Conservation (phyloP, 306 rosid species). For the Parietaria judaica region DNA sequence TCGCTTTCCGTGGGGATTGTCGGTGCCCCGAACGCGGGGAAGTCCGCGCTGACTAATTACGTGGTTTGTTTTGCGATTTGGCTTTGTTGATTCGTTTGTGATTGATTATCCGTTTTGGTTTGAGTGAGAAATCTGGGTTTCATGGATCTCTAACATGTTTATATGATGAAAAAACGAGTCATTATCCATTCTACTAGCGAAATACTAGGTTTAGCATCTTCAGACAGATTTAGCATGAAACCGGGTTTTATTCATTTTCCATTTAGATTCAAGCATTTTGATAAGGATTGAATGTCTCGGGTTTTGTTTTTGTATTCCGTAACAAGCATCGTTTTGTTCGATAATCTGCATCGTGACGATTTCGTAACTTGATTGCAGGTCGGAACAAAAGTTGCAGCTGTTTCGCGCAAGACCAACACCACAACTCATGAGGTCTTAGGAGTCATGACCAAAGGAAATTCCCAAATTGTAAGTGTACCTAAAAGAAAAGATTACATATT, state of each 20-base stretch:
- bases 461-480: slow-evolving; percentile 64
- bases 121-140: neutral
- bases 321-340: no score
- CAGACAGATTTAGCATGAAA: no score
- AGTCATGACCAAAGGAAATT: slow-evolving; percentile 74
- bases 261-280: no score
- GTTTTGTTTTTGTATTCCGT: no score
- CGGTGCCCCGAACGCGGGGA: slow-evolving; percentile 96
- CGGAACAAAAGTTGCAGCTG: slow-evolving; percentile 97
- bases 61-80: slow-evolving; percentile 41
- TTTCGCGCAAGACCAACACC: slow-evolving; percentile 91
- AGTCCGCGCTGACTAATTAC: slow-evolving; percentile 77
- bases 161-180: no score
- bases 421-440: slow-evolving; percentile 95
- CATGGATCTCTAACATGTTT: no score
- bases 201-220: no score
- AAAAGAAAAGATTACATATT: neutral
- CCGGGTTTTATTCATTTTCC: no score
- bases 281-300: no score
- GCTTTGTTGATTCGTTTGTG: neutral
- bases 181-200: no score
- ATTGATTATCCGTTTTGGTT: neutral
- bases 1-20: slow-evolving; percentile 80
- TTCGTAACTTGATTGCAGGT: slow-evolving; percentile 35
- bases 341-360: no score